Percentiles rank a stretch among this genome's conserved stretches.
phyloP scores from a whole-genome alignment of 140 eudicot genomes.

The Senecio squalidus region DNA sequence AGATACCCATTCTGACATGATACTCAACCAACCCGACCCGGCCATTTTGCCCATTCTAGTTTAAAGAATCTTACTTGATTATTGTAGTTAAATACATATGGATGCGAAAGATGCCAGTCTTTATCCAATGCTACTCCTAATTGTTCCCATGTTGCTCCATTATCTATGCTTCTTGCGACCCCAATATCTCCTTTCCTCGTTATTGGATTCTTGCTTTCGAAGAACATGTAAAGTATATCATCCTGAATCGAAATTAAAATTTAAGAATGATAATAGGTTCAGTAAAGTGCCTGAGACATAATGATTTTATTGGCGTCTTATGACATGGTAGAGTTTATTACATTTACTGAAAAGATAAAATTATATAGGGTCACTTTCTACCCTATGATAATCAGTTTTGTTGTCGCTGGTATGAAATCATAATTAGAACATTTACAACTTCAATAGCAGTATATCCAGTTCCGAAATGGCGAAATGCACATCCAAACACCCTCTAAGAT shows the following conservation, averaged over 20 bases:
- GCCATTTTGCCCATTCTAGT: too few species aligned
- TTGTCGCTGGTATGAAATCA: too few species aligned
- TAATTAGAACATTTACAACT: too few species aligned
- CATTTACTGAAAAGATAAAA: too few species aligned
- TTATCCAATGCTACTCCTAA: conserved; percentile 77
- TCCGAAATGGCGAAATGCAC: too few species aligned
- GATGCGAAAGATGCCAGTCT: conserved; percentile 94
- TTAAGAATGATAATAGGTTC: not conserved
- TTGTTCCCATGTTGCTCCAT: conserved; percentile 83
- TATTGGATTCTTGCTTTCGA: conserved; percentile 66
- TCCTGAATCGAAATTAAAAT: conserved; percentile 41
- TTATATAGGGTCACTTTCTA: too few species aligned
- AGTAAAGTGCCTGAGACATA: not conserved
- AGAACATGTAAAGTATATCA: conserved; percentile 62
- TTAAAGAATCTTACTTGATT: conserved; percentile 47
- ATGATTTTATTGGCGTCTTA: not conserved
- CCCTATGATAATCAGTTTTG: too few species aligned
- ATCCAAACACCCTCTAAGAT: too few species aligned
- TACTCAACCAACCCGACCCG: too few species aligned
- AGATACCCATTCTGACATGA: too few species aligned
- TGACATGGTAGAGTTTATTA: too few species aligned
- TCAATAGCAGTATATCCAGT: too few species aligned
- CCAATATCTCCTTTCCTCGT: conserved; percentile 90
- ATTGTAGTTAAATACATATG: conserved; percentile 65
- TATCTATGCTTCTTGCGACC: conserved; percentile 72